Percentiles rank a stretch among this genome's conserved stretches.
These are phyloP conservation scores for Alloascoidea hylecoeti DNA, from an alignment of 805 yeast species.

Conservation along the genomic window DNA sequence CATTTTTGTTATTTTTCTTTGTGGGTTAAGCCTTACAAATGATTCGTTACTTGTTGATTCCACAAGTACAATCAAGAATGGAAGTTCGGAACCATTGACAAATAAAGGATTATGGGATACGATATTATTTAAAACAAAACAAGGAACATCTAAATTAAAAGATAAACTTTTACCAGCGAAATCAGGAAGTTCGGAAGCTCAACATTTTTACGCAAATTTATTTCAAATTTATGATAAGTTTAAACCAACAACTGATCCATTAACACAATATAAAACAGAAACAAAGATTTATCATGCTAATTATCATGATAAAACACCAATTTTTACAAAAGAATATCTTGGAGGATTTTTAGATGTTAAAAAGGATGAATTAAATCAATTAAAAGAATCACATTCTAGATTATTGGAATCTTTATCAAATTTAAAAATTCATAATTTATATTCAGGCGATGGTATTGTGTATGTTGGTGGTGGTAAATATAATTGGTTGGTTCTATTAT, in stretches of 20 bases:
- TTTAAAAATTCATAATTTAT: background rate
- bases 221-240: background rate
- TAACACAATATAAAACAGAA: background rate
- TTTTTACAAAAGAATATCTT: conserved; percentile 40
- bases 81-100: too few relatives aligned
- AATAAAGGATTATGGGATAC: too few relatives aligned
- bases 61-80: too few relatives aligned
- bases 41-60: too few relatives aligned
- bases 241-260: background rate
- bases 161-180: too few relatives aligned
- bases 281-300: background rate
- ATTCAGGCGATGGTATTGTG: conserved; percentile 35
- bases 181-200: too few relatives aligned
- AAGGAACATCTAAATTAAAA: too few relatives aligned
- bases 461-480: conserved; percentile 74
- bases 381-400: conserved; percentile 31
- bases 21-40: too few relatives aligned
- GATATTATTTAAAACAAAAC: too few relatives aligned
- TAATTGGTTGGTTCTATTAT: conserved; percentile 55
- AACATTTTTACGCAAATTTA: too few relatives aligned
- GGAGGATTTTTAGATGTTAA: conserved; percentile 31
- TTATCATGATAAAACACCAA: conserved; percentile 11
- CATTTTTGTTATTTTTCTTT: too few relatives aligned
- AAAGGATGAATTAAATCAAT: conserved; percentile 24
- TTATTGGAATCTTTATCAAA: conserved; percentile 25